Evolutionary conservation across 306 rosid genomes (phyloP), one percentile per base, ranked within the genome.

Genomic region (Albizia julibrissin): DNA sequence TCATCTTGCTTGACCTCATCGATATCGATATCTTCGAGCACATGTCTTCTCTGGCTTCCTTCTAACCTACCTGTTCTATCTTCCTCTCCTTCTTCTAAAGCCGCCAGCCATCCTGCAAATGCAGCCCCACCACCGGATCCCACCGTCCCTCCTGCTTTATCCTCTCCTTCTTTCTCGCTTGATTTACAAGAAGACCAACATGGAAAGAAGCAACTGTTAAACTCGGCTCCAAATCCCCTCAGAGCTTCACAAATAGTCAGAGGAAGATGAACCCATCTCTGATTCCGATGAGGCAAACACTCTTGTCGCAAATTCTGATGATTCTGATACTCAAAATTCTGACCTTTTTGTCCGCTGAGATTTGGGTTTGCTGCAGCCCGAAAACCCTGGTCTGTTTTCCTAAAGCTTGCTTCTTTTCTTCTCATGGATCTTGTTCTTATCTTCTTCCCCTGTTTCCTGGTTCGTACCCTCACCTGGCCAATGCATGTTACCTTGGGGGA

Each of bases 401-500:
- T 84, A 74, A 93, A 95, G 84, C 95, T 91, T 2, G 93, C 88
- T 54, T 93, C 94, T 1, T 84, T 81, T 78, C 91, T 89, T 75
- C 90, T 87, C 71, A 81, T 87, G 31, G 97, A 90, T 85, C 91
- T 89, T 54, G 89, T 76, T 73, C 95, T 89, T 83, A 94, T 89
- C 82, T 90, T 92, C 91, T 89, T 94, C 72, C 98, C 95, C 34
- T 93, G 98, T 62, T 91, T 93, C 90, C 91, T 95, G 14, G 95
- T 93, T 82, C 92, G 92, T 54, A 93, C 99, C 54, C 99, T 90
- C 71, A 93, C 98, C 69, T 93, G 99, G 0, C 99, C 99, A 77
- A 95, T 95, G 52, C 99, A 95, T 1, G 99, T 95, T 1, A 95
- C 99, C 49, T 95, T 95, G 0, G 99, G 99, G 10, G 99, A 95